phyloP scores from a whole-genome alignment of 106 monocot species.

The Dendrobium chrysotoxum region DNA sequence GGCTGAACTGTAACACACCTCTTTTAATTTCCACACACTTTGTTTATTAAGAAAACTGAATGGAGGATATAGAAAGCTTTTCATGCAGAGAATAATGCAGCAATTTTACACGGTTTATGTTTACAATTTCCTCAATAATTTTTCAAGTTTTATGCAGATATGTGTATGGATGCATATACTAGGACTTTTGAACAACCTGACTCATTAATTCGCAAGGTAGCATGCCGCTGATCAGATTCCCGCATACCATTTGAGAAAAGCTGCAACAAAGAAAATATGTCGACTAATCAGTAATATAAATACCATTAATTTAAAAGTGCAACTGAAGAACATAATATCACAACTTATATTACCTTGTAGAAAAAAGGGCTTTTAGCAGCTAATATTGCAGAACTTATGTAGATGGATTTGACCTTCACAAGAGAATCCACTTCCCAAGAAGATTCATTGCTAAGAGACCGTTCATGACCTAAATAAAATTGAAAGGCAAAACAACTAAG shows the following conservation, averaged over 20 bases:
- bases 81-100: neutral
- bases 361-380: slow-evolving; percentile 53
- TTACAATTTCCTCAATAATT: neutral
- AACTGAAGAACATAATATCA: neutral
- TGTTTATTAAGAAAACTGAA: too few relatives aligned
- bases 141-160: neutral
- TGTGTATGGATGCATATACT: neutral
- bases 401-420: slow-evolving; percentile 33
- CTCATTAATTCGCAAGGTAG: slow-evolving; percentile 50
- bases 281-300: neutral
- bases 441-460: slow-evolving; percentile 26
- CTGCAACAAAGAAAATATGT: slow-evolving; percentile 15
- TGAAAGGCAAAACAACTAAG: neutral
- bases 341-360: slow-evolving; percentile 24
- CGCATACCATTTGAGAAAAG: slow-evolving; percentile 77
- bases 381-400: slow-evolving; percentile 44
- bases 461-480: slow-evolving; percentile 27
- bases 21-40: too few relatives aligned
- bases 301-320: neutral
- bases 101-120: neutral
- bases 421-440: slow-evolving; percentile 54
- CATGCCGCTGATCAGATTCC: slow-evolving; percentile 71
- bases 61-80: neutral
- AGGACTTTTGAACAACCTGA: slow-evolving; percentile 31
- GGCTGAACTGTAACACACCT: too few relatives aligned